These are phyloP conservation scores for Colletotrichum sp. DNA, from an alignment of 2,329 filamentous ascomycete genomes.

Conservation along the genomic window DNA sequence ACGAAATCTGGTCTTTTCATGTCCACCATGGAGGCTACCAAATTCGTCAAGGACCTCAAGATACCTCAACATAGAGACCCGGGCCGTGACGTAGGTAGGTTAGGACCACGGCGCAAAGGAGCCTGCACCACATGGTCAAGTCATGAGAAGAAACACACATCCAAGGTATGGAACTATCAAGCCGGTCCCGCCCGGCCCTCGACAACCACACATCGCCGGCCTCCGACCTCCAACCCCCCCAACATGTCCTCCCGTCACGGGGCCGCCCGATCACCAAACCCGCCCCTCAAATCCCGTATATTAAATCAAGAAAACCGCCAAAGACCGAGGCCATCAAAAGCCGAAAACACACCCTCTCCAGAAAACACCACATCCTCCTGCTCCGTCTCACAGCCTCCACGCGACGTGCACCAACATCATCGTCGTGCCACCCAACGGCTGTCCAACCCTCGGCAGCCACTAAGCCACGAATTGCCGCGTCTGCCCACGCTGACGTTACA, in stretches of 20 bases:
- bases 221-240: background rate
- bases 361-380: background rate
- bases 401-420: background rate
- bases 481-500: slow-evolving; percentile 11
- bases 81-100: no score
- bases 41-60: background rate
- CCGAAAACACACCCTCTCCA: background rate
- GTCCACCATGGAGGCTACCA: background rate
- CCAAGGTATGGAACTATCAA: background rate
- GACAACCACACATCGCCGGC: background rate
- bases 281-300: background rate
- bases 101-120: background rate
- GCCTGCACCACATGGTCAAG: background rate
- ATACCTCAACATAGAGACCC: no score
- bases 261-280: background rate
- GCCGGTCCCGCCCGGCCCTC: background rate
- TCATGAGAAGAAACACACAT: background rate
- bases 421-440: background rate
- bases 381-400: background rate
- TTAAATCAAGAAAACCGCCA: background rate
- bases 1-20: background rate
- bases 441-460: background rate
- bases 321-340: background rate
- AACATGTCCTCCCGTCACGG: background rate
- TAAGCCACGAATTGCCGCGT: slow-evolving; percentile 13